Evolutionary conservation across 192 early-diverging fungal genomes (phyloP).

Genomic region (Entophlyctis luteolus): DNA sequence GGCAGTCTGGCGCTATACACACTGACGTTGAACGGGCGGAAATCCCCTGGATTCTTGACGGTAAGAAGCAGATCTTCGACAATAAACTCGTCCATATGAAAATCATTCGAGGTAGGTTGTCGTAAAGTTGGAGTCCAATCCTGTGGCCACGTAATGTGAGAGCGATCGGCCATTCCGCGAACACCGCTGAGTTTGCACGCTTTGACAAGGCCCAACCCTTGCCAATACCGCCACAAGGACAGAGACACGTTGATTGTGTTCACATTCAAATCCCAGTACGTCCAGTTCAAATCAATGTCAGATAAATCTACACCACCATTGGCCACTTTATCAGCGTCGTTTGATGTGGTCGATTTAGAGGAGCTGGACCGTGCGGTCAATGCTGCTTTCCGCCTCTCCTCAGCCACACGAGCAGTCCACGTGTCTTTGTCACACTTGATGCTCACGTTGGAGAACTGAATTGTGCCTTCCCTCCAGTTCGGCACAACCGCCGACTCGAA

Average conservation of each 20-base stretch:
- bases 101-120: conserved; percentile 68
- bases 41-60: conserved; percentile 77
- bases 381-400: background rate
- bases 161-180: conserved; percentile 80
- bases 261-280: conserved; percentile 76
- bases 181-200: conserved; percentile 81
- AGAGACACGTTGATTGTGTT: conserved; percentile 79
- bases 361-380: background rate
- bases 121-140: conserved; percentile 59
- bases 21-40: conserved; percentile 70
- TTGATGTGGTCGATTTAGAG: background rate
- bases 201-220: conserved; percentile 74
- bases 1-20: conserved; percentile 83
- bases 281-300: conserved; percentile 74
- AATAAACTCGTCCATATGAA: conserved; percentile 77
- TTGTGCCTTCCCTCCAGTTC: conserved; percentile 83
- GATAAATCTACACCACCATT: conserved; percentile 9
- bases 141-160: conserved; percentile 74
- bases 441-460: conserved; percentile 80
- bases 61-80: conserved; percentile 86
- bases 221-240: conserved; percentile 83
- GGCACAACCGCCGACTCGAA: conserved; percentile 92
- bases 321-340: conserved; percentile 9
- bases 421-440: conserved; percentile 44
- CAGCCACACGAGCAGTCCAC: conserved; percentile 29